phyloP scores from a whole-genome alignment of 2,329 filamentous ascomycete genomes.

The Xylaria sp. region DNA sequence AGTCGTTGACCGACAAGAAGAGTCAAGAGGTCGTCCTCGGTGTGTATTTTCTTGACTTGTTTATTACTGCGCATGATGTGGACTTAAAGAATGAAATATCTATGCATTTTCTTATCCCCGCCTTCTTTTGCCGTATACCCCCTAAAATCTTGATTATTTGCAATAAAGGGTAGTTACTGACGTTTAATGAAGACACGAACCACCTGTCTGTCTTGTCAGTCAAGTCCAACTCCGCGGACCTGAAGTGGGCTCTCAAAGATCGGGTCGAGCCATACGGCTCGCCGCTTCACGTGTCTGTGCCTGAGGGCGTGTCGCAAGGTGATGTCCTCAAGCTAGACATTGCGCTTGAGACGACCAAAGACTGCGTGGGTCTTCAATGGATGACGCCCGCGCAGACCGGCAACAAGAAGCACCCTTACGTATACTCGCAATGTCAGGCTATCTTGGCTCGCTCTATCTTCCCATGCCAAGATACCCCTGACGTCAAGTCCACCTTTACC shows the following conservation, averaged over 20 bases:
- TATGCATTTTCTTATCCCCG: not conserved
- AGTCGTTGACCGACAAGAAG: constrained; percentile 77
- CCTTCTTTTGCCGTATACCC: not conserved
- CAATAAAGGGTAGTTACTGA: constrained; percentile 7
- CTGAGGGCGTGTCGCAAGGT: constrained; percentile 64
- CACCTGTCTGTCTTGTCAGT: constrained; percentile 79
- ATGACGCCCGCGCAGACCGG: constrained; percentile 91
- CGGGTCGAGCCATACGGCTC: constrained; percentile 78
- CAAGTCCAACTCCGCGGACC: constrained; percentile 71
- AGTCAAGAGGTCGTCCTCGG: constrained; percentile 79
- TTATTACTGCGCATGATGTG: not conserved
- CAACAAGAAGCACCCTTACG: constrained; percentile 95
- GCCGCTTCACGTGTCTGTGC: constrained; percentile 73
- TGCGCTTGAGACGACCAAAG: constrained; percentile 80
- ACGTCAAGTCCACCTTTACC: constrained; percentile 93
- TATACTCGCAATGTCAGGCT: constrained; percentile 98
- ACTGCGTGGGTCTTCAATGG: constrained; percentile 95
- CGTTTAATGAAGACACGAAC: constrained; percentile 71
- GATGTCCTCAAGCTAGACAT: constrained; percentile 68
- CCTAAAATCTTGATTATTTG: not conserved
- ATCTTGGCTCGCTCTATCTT: constrained; percentile 95
- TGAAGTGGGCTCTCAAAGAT: constrained; percentile 75
- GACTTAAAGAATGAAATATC: not conserved
- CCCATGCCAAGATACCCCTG: constrained; percentile 96
- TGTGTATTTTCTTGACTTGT: constrained; percentile 4